A percentile compares a stretch with the other conserved stretches of the same genome.
phyloP scores from a whole-genome alignment of 352 stramenopile genomes.

The Blastocystis sp. region DNA sequence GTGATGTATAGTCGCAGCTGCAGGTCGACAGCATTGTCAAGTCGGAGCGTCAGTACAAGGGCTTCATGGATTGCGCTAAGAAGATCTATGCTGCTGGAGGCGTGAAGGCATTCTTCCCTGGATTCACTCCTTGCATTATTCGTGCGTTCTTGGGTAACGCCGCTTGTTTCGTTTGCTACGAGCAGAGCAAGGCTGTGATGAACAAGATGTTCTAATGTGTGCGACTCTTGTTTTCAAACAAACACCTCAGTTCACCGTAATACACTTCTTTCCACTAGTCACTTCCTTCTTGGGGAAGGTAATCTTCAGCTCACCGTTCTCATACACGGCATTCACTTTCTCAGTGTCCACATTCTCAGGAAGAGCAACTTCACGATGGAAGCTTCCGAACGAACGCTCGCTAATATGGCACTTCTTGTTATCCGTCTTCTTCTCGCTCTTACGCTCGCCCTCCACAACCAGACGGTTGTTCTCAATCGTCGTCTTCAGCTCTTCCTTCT shows the following conservation, averaged over 20 bases:
- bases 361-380: neutral
- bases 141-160: conserved; percentile 52
- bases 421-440: neutral
- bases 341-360: neutral
- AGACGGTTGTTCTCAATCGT: neutral
- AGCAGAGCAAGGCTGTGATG: conserved; percentile 52
- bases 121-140: conserved; percentile 55
- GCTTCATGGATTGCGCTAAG: conserved; percentile 55
- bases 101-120: conserved; percentile 53
- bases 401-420: no score
- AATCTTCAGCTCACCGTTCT: neutral
- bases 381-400: neutral
- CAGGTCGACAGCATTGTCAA: conserved; percentile 52
- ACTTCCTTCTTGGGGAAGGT: neutral
- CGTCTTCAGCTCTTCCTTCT: neutral
- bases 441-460: neutral
- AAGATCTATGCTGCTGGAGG: conserved; percentile 27
- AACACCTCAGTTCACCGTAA: neutral
- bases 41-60: conserved; percentile 47
- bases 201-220: conserved; percentile 55
- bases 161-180: conserved; percentile 53
- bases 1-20: conserved; percentile 1
- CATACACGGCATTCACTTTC: neutral
- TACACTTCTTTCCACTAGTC: neutral
- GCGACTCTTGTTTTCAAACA: neutral